Evolutionary conservation across 208 protist genomes (phyloP).

Genomic region (Wallacemonas sp.): DNA sequence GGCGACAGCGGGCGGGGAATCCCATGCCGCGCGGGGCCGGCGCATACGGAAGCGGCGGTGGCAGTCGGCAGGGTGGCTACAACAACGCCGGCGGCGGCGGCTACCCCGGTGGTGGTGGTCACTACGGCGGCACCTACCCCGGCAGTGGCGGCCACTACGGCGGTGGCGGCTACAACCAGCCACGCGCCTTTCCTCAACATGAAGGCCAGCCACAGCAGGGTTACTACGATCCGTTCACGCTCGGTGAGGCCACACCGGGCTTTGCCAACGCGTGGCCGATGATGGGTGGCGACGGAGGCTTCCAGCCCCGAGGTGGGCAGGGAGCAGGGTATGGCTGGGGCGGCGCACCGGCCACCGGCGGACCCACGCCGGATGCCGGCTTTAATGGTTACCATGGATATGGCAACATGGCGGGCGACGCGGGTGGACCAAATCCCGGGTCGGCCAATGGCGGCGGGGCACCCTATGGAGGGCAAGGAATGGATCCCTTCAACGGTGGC

Average conservation of each 20-base stretch:
- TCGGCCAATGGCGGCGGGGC: background rate
- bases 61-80: slow-evolving; percentile 13
- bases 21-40: background rate
- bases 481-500: background rate
- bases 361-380: background rate
- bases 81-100: slow-evolving; percentile 16
- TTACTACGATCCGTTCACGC: slow-evolving; percentile 4
- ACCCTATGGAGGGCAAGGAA: background rate
- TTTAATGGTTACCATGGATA: background rate
- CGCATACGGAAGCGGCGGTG: slow-evolving; percentile 3
- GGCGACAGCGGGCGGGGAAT: slow-evolving; percentile 10
- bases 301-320: background rate
- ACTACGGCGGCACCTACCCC: background rate
- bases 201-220: background rate
- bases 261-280: background rate
- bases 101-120: background rate
- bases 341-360: background rate
- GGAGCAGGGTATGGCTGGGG: background rate
- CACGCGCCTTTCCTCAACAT: background rate
- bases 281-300: background rate
- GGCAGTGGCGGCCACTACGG: background rate
- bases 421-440: background rate
- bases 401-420: background rate
- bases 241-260: background rate
- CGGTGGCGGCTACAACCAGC: slow-evolving; percentile 11